phyloP scores from a whole-genome alignment of 2,329 filamentous ascomycete genomes.

The Apiospora hydei region DNA sequence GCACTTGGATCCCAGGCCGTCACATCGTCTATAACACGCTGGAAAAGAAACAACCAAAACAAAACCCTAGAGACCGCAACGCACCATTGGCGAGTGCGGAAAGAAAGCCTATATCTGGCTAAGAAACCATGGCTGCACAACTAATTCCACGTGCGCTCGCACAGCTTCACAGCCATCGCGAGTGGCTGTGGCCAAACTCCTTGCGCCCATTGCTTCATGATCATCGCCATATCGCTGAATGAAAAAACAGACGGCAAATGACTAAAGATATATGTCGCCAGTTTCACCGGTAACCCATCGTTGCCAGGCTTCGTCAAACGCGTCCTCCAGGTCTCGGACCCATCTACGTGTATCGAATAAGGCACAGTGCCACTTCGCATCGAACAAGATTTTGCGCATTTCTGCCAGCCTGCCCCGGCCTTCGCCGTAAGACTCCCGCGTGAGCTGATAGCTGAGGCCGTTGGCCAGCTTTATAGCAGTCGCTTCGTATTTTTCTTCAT shows the following conservation, averaged over 20 bases:
- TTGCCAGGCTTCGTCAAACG: conserved; percentile 88
- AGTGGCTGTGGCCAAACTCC: conserved; percentile 1
- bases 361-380: conserved; percentile 83
- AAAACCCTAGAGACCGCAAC: not conserved
- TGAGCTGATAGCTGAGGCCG: conserved; percentile 64
- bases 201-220: conserved; percentile 17
- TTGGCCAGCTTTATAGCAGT: conserved; percentile 73
- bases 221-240: conserved; percentile 9
- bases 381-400: conserved; percentile 81
- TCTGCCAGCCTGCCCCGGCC: conserved; percentile 76
- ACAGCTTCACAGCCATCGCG: not conserved
- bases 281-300: conserved; percentile 85
- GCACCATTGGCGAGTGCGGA: not conserved
- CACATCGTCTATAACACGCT: conserved; percentile 40
- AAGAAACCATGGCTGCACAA: not conserved
- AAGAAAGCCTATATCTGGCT: not conserved
- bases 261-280: conserved; percentile 86
- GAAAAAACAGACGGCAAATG: not conserved
- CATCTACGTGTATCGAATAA: conserved; percentile 92
- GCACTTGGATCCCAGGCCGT: conserved; percentile 46
- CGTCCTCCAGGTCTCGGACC: conserved; percentile 87
- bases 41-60: not conserved
- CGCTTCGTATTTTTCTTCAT: conserved; percentile 85
- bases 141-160: no score
- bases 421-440: conserved; percentile 54